phyloP scores from a whole-genome alignment of 257 asterid species.

The Nicotiana undulata region DNA sequence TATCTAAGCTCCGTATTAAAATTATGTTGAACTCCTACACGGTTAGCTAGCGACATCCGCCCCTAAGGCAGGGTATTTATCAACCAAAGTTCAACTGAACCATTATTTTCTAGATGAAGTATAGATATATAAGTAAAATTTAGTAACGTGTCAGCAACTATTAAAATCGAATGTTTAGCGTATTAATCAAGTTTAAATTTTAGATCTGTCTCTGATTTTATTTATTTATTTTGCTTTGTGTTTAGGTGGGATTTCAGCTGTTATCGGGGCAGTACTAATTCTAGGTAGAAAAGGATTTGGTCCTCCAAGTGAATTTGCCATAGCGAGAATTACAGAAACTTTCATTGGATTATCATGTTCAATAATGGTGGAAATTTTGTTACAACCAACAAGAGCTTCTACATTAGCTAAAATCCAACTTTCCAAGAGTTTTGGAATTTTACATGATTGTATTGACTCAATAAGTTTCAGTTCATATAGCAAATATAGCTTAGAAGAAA shows the following conservation, averaged over 20 bases:
- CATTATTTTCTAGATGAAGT: background rate
- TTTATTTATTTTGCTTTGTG: background rate
- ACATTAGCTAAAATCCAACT: conserved; percentile 54
- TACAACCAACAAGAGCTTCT: conserved; percentile 80
- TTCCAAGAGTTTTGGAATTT: conserved; percentile 25
- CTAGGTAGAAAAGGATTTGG: conserved; percentile 70
- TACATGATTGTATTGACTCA: conserved; percentile 30
- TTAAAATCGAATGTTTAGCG: background rate
- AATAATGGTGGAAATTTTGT: conserved; percentile 55
- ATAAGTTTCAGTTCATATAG: conserved; percentile 12
- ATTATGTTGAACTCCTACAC: too few species aligned
- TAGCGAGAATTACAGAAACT: conserved; percentile 69
- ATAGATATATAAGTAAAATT: background rate
- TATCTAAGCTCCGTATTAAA: too few species aligned
- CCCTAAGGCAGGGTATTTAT: too few species aligned
- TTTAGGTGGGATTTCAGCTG: conserved; percentile 41
- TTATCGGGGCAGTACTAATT: conserved; percentile 66
- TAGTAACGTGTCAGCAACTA: background rate
- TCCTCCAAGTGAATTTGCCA: conserved; percentile 66
- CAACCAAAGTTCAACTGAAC: background rate
- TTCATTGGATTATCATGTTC: conserved; percentile 81
- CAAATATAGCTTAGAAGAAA: conserved; percentile 22
- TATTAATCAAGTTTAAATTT: background rate
- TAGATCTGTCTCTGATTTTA: background rate
- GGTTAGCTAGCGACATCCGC: too few species aligned